Evolutionary conservation across 164 flowering plant species (phyloP).

Genomic region (Tetrastigma voinierianum): DNA sequence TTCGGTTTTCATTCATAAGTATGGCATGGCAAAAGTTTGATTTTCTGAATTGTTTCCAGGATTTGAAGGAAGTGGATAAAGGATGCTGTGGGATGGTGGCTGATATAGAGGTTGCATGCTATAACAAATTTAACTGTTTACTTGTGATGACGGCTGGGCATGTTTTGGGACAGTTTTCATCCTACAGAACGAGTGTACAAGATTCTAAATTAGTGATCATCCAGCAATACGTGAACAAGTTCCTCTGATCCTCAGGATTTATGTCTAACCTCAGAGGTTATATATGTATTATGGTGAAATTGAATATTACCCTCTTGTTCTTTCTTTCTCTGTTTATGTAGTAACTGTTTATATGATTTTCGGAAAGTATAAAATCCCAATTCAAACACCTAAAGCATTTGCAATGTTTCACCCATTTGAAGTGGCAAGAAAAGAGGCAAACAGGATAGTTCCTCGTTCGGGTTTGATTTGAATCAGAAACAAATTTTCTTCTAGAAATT

Average conservation of each 20-base stretch:
- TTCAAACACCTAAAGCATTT: too few relatives aligned
- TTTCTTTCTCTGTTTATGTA: too few relatives aligned
- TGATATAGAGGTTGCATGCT: slow-evolving; percentile 26
- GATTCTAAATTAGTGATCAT: background rate
- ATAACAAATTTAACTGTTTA: slow-evolving; percentile 1
- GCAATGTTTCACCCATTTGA: too few relatives aligned
- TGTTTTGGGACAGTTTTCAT: slow-evolving; percentile 40
- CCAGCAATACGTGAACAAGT: background rate
- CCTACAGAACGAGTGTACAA: slow-evolving; percentile 25
- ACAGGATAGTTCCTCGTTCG: too few relatives aligned
- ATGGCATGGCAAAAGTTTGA: background rate
- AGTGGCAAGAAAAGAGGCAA: too few relatives aligned
- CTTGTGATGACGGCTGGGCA: slow-evolving; percentile 15
- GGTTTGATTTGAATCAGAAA: too few relatives aligned
- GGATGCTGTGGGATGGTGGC: slow-evolving; percentile 56
- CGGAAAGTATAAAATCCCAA: too few relatives aligned
- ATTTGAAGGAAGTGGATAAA: slow-evolving; percentile 18
- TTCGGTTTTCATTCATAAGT: background rate
- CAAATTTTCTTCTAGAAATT: too few relatives aligned
- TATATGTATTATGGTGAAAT: too few relatives aligned
- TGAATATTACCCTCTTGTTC: too few relatives aligned
- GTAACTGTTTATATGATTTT: too few relatives aligned
- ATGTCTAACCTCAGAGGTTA: too few relatives aligned
- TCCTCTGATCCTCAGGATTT: background rate
- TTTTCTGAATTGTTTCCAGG: slow-evolving; percentile 21